Base-by-base conservation (phyloP, 768 basidiomycete species). In the Rhodotorula paludigena region DNA sequence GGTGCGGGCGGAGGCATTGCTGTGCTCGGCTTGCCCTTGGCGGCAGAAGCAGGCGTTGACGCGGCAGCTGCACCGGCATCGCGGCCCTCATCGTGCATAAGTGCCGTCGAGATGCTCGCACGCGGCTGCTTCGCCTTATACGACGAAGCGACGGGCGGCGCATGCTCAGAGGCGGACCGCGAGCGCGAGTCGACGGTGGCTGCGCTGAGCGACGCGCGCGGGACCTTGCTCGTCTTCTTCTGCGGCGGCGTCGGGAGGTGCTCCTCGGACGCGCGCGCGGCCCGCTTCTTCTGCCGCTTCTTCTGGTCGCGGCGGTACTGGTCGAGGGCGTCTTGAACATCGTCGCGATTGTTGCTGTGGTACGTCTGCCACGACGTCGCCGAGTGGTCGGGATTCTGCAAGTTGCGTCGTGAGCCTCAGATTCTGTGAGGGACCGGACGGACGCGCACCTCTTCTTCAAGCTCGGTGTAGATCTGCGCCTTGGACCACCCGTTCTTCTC, bases 291-390 rank as follows among this genome's bases (percentile, higher is more conserved):
- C 32, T 33, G 23, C 15, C 4, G n/a, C 23, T 45, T 30, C 30
- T 25, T 23, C 56, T 12, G 5, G 5, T 1, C n/a, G 11, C 14
- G 30, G 44, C 48, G 45, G 38, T 39, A 39, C 28, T 42, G 30
- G 21, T 1, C 2, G 41, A 60, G 32, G 7, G 32, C 33, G 3
- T 36, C 15, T 36, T 66, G 58, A 28, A 60, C 23, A 9, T 42
- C 54, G 21, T n/a, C 9, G 25, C 48, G 44, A 36, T 56, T 8
- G 23, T 57, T 33, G 30, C 32, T 30, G 47, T 48, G 44, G 23
- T 45, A 63, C 25, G 53, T 36, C 61, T 63, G 61, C 61, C 61
- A 63, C 18, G 61, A 55, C 6, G n/a, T 3, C 7, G 25, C 35
- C 10, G 61, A 7, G 54, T 63, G 61, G 35, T 36, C 45, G 42